Evolutionary conservation across 495 filamentous ascomycete species (phyloP), one percentile per base, ranked within the genome.

Genomic region (Xylaria castorea): DNA sequence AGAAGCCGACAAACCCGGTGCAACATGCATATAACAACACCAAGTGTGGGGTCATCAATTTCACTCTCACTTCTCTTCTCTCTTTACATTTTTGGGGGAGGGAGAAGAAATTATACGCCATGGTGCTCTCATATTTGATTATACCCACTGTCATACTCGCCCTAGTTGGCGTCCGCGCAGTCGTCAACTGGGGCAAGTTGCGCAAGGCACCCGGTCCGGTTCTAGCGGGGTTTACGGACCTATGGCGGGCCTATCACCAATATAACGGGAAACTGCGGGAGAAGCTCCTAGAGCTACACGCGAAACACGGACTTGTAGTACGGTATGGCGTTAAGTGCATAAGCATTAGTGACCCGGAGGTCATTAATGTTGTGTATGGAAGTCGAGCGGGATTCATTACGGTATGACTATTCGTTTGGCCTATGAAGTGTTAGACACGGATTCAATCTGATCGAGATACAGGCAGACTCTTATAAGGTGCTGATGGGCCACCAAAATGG

Each of bases 241-340:
- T 81, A 7, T 81, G 78, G 79, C 65, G 76, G 40, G 74, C 79
- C 30, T 78, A 78, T 30, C 61, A 76, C 3, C 72, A 76, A 32
- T 72, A 74, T 27, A 74, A 78, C 14, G 76, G 76, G 1, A 73
- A n/a, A 25, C 51, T 78, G 14, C 61, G 73, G 20, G 44, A 58
- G 9, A 74, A 75, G 60, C 32, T 81, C 16, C 12, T 77, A 5
- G 68, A 77, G 18, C 51, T 81, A 3, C 76, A 81, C 25, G 74
- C 72, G 9, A 64, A 69, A 46, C 53, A 78, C 60, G 79, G 78
- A 0, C 71, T 74, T 0, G 69, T 81, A 18, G 75, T 81, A 3
- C 74, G 79, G 20, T 81, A 80, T 53, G 78, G 79, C 4, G 74
- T 76, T 12, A 67, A 74, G 1, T 76, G 74, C 46, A 67, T 80